These are phyloP conservation scores for Pseudocercospora eumusae DNA, from an alignment of 2,329 filamentous ascomycete species.

Conservation along the genomic window DNA sequence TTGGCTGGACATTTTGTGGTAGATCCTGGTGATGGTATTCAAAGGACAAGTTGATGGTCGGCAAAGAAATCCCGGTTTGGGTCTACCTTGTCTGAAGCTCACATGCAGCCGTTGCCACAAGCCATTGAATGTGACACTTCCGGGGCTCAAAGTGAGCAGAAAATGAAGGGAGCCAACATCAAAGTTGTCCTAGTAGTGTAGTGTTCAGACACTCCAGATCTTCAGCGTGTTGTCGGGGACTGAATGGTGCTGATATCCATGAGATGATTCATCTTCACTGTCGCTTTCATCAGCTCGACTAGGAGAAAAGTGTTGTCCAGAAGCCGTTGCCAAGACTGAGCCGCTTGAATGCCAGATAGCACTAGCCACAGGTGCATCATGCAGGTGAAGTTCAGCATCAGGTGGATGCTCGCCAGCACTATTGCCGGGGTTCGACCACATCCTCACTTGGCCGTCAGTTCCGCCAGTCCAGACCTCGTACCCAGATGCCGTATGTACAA, in stretches of 20 bases:
- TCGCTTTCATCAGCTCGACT: conserved; percentile 4
- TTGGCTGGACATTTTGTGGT: not conserved
- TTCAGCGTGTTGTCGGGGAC: conserved; percentile 19
- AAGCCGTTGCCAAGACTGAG: conserved; percentile 53
- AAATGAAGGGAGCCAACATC: not conserved
- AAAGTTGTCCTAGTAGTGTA: not conserved
- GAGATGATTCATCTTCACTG: conserved; percentile 6
- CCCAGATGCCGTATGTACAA: conserved; percentile 44
- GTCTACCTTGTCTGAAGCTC: not conserved
- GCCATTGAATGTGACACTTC: not conserved
- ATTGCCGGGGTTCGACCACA: conserved; percentile 52
- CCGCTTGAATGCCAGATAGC: conserved; percentile 51
- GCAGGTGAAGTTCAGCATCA: conserved; percentile 47
- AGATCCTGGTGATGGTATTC: not conserved
- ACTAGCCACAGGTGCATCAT: conserved; percentile 52
- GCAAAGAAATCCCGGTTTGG: not conserved
- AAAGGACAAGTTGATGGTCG: not conserved
- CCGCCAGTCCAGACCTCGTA: conserved; percentile 63
- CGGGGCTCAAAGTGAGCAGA: not conserved
- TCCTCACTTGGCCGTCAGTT: conserved; percentile 52
- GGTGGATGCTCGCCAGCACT: conserved; percentile 46
- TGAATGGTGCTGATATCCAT: not conserved
- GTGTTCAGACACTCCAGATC: conserved; percentile 17
- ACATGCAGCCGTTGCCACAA: not conserved
- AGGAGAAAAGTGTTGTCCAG: conserved; percentile 44